Conservation (phyloP, 352 stramenopile genomes). For the Phytophthora ramorum region DNA sequence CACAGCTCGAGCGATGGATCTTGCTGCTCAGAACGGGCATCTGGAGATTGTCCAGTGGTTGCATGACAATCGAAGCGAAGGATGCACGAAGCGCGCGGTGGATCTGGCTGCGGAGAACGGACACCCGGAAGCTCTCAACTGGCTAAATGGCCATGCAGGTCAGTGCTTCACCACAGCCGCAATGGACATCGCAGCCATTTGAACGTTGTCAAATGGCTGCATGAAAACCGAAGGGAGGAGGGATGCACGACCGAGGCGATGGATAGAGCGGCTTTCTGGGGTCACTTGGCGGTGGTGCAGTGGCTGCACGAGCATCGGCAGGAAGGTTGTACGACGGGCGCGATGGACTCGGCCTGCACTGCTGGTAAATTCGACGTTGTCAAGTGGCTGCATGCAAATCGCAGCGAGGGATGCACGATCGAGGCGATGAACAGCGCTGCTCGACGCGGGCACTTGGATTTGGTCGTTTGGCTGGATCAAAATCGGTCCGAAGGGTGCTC, state of each 20-base stretch:
- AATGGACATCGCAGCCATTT: slow-evolving; percentile 2
- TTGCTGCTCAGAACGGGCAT: not conserved
- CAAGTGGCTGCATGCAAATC: slow-evolving; percentile 2
- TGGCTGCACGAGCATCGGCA: not conserved
- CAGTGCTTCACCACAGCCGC: not conserved
- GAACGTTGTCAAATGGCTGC: not conserved
- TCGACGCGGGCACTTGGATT: too few species aligned
- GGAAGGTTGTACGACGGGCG: not conserved
- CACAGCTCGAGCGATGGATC: not conserved
- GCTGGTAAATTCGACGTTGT: not conserved
- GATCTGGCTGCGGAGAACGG: not conserved
- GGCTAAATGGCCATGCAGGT: not conserved
- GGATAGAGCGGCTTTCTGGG: too few species aligned
- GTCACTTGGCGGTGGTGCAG: too few species aligned
- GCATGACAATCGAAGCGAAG: not conserved
- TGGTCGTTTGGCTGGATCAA: not conserved
- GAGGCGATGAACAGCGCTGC: not conserved
- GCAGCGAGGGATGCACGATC: not conserved
- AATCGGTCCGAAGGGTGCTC: not conserved
- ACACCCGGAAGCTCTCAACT: not conserved
- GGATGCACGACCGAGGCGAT: not conserved
- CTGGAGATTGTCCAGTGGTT: not conserved
- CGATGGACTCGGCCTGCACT: not conserved
- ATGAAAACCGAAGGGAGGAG: not conserved
- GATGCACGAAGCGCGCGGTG: not conserved